Evolutionary conservation across 805 yeast species (phyloP).

Genomic region (Wickerhamiella shivajii): DNA sequence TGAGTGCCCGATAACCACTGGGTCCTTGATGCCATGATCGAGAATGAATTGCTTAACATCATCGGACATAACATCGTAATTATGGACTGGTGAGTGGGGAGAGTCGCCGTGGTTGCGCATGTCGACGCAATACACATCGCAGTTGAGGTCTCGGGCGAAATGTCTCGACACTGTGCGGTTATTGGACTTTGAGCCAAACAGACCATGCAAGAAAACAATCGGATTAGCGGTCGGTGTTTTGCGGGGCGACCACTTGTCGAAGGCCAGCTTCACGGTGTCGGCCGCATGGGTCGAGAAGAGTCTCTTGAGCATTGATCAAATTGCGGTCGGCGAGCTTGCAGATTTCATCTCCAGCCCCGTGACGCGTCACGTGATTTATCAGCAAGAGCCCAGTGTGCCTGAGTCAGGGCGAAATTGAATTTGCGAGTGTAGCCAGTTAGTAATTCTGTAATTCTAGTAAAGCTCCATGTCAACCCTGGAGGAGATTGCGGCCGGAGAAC

Average conservation of each 20-base stretch:
- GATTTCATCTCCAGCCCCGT: no score
- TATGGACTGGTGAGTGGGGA: conserved; percentile 58
- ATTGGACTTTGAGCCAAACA: conserved; percentile 74
- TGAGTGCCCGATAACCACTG: conserved; percentile 30
- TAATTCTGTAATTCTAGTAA: no score
- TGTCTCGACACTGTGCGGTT: conserved; percentile 61
- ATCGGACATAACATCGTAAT: conserved; percentile 66
- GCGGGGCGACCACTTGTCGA: conserved; percentile 18
- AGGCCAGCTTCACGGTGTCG: conserved; percentile 17
- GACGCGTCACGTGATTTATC: no score
- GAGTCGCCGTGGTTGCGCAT: conserved; percentile 88
- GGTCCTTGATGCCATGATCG: conserved; percentile 27
- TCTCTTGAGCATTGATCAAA: no score
- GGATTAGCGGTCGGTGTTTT: conserved; percentile 28
- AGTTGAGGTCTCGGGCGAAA: conserved; percentile 24
- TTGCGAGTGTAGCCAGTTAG: no score
- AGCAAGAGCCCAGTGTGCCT: no score
- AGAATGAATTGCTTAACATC: conserved; percentile 67
- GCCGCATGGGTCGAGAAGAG: no score
- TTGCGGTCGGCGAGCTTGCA: no score
- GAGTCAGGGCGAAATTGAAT: no score
- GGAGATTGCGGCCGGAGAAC: conserved; percentile 6
- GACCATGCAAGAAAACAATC: conserved; percentile 69
- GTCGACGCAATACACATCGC: conserved; percentile 34
- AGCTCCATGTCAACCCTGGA: conserved; percentile 2